Conservation (phyloP, 495 filamentous ascomycete species). For the Aspergillus carlsbadensis region DNA sequence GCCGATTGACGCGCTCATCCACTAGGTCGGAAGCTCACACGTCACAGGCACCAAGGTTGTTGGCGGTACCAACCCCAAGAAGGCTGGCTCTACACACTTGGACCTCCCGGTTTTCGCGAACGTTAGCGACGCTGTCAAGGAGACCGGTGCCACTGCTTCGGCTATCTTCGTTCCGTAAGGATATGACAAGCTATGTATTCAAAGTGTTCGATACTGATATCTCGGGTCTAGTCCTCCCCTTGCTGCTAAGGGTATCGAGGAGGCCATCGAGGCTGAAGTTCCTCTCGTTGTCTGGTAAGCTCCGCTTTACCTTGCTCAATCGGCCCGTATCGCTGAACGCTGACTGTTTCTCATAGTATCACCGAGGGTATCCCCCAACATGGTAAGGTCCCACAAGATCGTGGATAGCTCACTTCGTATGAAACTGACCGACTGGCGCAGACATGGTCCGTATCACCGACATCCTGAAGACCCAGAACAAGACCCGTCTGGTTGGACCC, state of each 20-base stretch:
- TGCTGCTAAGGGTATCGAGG: slow-evolving; percentile 92
- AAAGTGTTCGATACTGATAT: slow-evolving; percentile 4
- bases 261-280: slow-evolving; percentile 90
- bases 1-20: slow-evolving; percentile 3
- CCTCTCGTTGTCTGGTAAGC: slow-evolving; percentile 83
- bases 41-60: slow-evolving; percentile 88
- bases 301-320: not conserved
- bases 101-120: slow-evolving; percentile 90
- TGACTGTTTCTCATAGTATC: slow-evolving; percentile 54
- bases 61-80: slow-evolving; percentile 98
- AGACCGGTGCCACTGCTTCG: slow-evolving; percentile 86
- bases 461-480: slow-evolving; percentile 95
- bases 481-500: slow-evolving; percentile 93
- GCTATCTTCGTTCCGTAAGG: slow-evolving; percentile 96
- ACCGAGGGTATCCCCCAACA: slow-evolving; percentile 98
- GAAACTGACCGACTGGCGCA: slow-evolving; percentile 33
- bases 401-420: slow-evolving; percentile 3
- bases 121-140: slow-evolving; percentile 84
- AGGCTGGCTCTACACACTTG: slow-evolving; percentile 86
- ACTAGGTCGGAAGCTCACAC: slow-evolving; percentile 32
- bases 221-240: slow-evolving; percentile 67
- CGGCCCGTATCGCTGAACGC: not conserved
- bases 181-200: not conserved
- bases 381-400: slow-evolving; percentile 52
- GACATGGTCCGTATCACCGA: slow-evolving; percentile 99